A percentile compares a stretch with the other conserved stretches of the same genome.
phyloP scores from a whole-genome alignment of 1,284 basidiomycete genomes.

The Ustilago shanxiensis region DNA sequence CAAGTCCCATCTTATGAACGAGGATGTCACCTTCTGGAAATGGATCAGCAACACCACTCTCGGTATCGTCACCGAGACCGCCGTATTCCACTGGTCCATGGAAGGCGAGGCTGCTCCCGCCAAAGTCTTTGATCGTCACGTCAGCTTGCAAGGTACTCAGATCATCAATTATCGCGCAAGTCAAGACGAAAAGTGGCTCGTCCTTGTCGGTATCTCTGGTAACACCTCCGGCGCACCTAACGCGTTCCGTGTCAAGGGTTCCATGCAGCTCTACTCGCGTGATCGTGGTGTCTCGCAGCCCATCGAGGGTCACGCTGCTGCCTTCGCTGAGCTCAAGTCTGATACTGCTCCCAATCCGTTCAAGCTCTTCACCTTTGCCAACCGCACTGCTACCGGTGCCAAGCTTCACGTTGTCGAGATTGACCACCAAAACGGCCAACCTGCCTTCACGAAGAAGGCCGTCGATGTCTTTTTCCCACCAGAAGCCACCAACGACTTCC shows the following conservation, averaged over 20 bases:
- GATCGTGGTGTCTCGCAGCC: constrained; percentile 93
- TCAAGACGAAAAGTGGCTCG: constrained; percentile 95
- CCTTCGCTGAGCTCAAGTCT: constrained; percentile 88
- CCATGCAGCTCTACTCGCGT: constrained; percentile 95
- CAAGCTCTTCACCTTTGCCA: constrained; percentile 96
- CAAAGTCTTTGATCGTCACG: constrained; percentile 97
- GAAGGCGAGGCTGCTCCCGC: constrained; percentile 79
- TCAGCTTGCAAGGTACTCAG: constrained; percentile 91
- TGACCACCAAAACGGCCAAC: constrained; percentile 93
- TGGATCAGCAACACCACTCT: constrained; percentile 93
- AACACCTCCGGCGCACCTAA: constrained; percentile 83
- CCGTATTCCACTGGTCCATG: constrained; percentile 95
- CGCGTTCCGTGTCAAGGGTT: constrained; percentile 72
- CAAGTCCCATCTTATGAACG: constrained; percentile 90
- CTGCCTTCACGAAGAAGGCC: constrained; percentile 96
- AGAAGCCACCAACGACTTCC: constrained; percentile 98
- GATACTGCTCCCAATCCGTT: constrained; percentile 61
- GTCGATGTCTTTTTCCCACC: constrained; percentile 99
- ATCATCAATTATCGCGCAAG: constrained; percentile 98
- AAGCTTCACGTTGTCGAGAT: constrained; percentile 99
- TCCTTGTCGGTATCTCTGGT: constrained; percentile 93
- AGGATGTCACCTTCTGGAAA: constrained; percentile 98
- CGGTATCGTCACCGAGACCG: constrained; percentile 93
- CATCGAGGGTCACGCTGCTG: constrained; percentile 97
- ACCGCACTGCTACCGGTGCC: constrained; percentile 93